Evolutionary conservation across 2,329 filamentous ascomycete genomes (phyloP).

Genomic region (Colletotrichum magnum): DNA sequence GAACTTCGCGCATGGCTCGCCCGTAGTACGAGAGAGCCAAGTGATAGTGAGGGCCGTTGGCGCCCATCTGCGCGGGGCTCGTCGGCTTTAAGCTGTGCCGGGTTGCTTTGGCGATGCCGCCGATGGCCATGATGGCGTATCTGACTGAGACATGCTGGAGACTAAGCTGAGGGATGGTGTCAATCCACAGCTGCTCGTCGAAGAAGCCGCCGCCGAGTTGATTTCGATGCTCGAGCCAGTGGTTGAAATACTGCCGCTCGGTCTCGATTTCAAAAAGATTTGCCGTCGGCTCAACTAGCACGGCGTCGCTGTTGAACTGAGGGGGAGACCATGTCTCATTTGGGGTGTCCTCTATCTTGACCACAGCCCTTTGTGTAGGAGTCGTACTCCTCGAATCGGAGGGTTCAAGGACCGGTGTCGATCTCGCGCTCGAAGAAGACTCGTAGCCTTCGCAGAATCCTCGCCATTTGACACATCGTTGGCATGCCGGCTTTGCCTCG

Average conservation of each 20-base stretch:
- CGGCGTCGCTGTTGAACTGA: not conserved
- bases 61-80: slow-evolving; percentile 32
- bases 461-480: slow-evolving; percentile 53
- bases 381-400: not conserved
- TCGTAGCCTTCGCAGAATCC: slow-evolving; percentile 52
- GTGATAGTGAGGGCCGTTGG: slow-evolving; percentile 45
- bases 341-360: not conserved
- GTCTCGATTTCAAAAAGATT: slow-evolving; percentile 38
- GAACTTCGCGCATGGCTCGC: slow-evolving; percentile 48
- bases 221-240: slow-evolving; percentile 44
- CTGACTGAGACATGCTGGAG: slow-evolving; percentile 51
- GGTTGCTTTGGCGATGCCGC: slow-evolving; percentile 48
- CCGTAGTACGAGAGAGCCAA: slow-evolving; percentile 52
- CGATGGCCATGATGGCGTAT: slow-evolving; percentile 55
- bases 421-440: slow-evolving; percentile 1
- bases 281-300: not conserved
- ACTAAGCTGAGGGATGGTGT: slow-evolving; percentile 52
- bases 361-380: too few relatives aligned
- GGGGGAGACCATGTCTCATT: not conserved
- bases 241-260: slow-evolving; percentile 47
- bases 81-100: slow-evolving; percentile 24
- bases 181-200: slow-evolving; percentile 52
- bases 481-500: slow-evolving; percentile 52
- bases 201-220: slow-evolving; percentile 49
- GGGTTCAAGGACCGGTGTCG: not conserved